Conservation (phyloP, 768 basidiomycete species). For the Suillus cothurnatus region DNA sequence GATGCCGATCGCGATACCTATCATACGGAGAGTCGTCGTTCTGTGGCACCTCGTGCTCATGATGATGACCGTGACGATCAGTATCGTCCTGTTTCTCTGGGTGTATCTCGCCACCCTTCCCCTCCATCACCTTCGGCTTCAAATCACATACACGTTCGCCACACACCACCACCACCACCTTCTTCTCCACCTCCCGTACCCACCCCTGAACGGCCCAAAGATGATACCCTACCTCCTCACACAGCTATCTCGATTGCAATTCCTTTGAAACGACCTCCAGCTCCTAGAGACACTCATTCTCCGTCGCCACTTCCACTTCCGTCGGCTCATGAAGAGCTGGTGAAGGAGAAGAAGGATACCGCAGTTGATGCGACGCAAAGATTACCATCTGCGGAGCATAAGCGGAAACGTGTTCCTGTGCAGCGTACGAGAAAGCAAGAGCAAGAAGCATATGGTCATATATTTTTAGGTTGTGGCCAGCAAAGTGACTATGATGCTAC, state of each 20-base stretch:
- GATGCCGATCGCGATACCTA: conserved; percentile 12
- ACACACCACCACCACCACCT: conserved; percentile 25
- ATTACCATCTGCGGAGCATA: conserved; percentile 11
- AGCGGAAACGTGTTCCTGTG: conserved; percentile 44
- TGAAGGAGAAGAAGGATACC: conserved; percentile 27
- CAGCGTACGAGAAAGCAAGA: conserved; percentile 67
- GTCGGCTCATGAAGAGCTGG: conserved; percentile 31
- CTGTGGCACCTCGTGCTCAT: conserved; percentile 14
- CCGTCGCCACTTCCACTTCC: conserved; percentile 41
- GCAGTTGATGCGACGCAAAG: conserved; percentile 8
- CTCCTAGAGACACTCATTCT: conserved; percentile 49
- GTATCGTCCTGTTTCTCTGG: conserved; percentile 25
- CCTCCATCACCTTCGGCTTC: conserved; percentile 13
- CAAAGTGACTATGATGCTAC: conserved; percentile 79
- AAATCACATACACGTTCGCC: conserved; percentile 6
- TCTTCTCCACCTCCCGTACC: conserved; percentile 40
- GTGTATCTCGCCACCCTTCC: conserved; percentile 17
- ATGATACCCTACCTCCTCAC: conserved; percentile 40
- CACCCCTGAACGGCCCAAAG: conserved; percentile 34
- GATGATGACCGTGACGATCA: conserved; percentile 15
- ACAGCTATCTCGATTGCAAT: conserved; percentile 41
- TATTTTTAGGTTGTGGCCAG: conserved; percentile 68
- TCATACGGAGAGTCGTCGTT: conserved; percentile 9
- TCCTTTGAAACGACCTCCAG: conserved; percentile 47
- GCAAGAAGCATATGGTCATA: conserved; percentile 62